Percentiles rank a stretch among this genome's conserved stretches.
Conservation (phyloP, 2,329 filamentous ascomycete genomes). For the Sarocladium brachiariae region DNA sequence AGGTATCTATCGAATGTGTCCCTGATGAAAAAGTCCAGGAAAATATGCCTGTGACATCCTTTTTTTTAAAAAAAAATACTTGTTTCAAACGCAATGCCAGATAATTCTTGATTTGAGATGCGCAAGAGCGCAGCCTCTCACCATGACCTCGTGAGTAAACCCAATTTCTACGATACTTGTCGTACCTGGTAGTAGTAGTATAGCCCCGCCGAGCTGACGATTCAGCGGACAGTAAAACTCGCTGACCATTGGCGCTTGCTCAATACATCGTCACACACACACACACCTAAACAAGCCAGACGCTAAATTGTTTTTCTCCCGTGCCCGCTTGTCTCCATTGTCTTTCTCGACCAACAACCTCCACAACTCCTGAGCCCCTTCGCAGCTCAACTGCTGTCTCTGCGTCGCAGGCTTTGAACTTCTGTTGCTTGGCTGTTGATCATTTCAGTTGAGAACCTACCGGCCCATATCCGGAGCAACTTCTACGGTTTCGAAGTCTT, state of each 20-base stretch:
- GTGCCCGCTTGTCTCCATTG: conserved; percentile 6
- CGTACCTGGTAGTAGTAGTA: too few relatives aligned
- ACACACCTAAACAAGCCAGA: conserved; percentile 7
- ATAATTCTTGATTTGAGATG: too few relatives aligned
- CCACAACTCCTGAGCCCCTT: conserved; percentile 6
- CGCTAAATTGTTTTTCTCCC: conserved; percentile 8
- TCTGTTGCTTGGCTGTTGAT: background rate
- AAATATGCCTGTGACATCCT: too few relatives aligned
- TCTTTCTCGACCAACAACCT: conserved; percentile 4
- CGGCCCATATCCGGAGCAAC: background rate
- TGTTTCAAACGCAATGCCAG: too few relatives aligned
- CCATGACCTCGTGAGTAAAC: too few relatives aligned
- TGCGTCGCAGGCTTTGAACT: conserved; percentile 2
- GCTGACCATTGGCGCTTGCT: conserved; percentile 1
- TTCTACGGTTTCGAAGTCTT: background rate
- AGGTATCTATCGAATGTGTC: too few relatives aligned
- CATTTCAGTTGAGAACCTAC: background rate
- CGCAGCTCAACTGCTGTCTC: conserved; percentile 9
- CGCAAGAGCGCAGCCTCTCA: too few relatives aligned
- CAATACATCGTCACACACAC: conserved; percentile 5
- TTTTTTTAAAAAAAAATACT: too few relatives aligned
- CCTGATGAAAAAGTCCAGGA: too few relatives aligned
- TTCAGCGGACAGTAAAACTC: conserved; percentile 7
- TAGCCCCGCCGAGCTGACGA: conserved; percentile 4
- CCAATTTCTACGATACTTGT: too few relatives aligned